Percentiles rank a stretch among this genome's conserved stretches.
Evolutionary conservation across 768 basidiomycete species (phyloP).

Genomic region (Pholiota molesta): DNA sequence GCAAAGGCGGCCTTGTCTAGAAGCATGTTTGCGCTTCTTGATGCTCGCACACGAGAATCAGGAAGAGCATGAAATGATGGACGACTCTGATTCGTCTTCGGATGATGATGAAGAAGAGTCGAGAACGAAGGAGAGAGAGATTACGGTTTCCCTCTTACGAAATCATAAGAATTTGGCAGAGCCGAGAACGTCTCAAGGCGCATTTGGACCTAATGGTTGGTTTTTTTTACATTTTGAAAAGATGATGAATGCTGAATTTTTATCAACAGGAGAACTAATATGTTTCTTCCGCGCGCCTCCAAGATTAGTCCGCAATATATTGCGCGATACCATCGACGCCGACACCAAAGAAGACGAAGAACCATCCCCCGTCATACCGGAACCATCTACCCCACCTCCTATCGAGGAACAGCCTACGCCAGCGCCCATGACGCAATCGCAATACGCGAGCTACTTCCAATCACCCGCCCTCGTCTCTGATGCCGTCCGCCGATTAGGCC

Average conservation of each 20-base stretch:
- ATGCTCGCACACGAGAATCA: slow-evolving; percentile 69
- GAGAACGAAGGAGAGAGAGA: slow-evolving; percentile 46
- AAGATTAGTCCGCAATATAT: slow-evolving; percentile 64
- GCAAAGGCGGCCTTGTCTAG: slow-evolving; percentile 79
- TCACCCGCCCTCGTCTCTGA: slow-evolving; percentile 75
- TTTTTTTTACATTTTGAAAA: not conserved
- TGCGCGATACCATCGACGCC: slow-evolving; percentile 52
- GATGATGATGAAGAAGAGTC: slow-evolving; percentile 61
- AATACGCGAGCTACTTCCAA: slow-evolving; percentile 46
- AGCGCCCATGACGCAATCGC: slow-evolving; percentile 19
- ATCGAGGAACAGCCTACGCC: slow-evolving; percentile 21
- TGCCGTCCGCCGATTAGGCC: slow-evolving; percentile 65
- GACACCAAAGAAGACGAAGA: slow-evolving; percentile 34
- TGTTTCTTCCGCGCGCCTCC: slow-evolving; percentile 85
- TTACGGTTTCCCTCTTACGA: slow-evolving; percentile 56
- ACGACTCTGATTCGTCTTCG: slow-evolving; percentile 68
- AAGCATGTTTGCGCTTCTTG: slow-evolving; percentile 81
- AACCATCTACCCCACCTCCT: slow-evolving; percentile 22
- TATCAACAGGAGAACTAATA: slow-evolving; percentile 70
- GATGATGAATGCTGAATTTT: not conserved
- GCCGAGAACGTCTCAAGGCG: slow-evolving; percentile 84
- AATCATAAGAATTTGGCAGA: slow-evolving; percentile 81
- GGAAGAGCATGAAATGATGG: slow-evolving; percentile 38
- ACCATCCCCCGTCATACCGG: slow-evolving; percentile 20
- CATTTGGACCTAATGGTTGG: slow-evolving; percentile 87